Conservation (phyloP, 73 alveolate genomes). For the Paramecium caudatum region DNA sequence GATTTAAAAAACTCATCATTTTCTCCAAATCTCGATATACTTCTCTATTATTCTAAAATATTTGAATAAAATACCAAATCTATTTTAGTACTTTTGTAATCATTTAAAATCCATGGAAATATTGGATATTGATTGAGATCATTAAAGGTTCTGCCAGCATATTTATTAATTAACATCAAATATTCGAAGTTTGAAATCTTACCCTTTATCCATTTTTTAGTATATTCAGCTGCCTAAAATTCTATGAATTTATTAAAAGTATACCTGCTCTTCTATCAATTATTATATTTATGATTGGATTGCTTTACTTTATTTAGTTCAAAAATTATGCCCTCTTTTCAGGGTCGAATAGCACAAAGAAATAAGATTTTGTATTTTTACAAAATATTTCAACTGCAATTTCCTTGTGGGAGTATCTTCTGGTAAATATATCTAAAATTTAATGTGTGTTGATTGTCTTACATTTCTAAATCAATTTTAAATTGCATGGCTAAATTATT, state of each 20-base stretch:
- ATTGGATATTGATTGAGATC: constrained; percentile 97
- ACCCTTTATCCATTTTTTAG: constrained; percentile 94
- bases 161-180: constrained; percentile 92
- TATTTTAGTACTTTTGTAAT: constrained; percentile 81
- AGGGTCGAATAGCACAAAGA: constrained; percentile 65
- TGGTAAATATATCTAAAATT: constrained; percentile 63
- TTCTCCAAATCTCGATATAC: constrained; percentile 83
- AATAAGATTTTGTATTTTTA: constrained; percentile 68
- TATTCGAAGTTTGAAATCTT: constrained; percentile 93
- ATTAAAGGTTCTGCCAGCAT: constrained; percentile 91
- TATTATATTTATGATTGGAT: not conserved
- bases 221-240: constrained; percentile 42
- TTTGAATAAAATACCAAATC: constrained; percentile 72
- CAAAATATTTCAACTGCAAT: constrained; percentile 81
- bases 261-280: constrained; percentile 55
- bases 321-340: constrained; percentile 43
- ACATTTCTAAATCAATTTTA: not conserved
- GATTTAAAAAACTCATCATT: constrained; percentile 88
- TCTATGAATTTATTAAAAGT: not conserved
- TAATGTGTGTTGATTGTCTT: constrained; percentile 31
- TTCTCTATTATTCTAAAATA: not conserved
- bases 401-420: constrained; percentile 77
- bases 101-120: constrained; percentile 97
- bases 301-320: constrained; percentile 42
- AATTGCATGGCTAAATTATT: constrained; percentile 10